These are phyloP conservation scores for Closterium sp. DNA, from an alignment of 139 green algal genomes.

Conservation along the genomic window DNA sequence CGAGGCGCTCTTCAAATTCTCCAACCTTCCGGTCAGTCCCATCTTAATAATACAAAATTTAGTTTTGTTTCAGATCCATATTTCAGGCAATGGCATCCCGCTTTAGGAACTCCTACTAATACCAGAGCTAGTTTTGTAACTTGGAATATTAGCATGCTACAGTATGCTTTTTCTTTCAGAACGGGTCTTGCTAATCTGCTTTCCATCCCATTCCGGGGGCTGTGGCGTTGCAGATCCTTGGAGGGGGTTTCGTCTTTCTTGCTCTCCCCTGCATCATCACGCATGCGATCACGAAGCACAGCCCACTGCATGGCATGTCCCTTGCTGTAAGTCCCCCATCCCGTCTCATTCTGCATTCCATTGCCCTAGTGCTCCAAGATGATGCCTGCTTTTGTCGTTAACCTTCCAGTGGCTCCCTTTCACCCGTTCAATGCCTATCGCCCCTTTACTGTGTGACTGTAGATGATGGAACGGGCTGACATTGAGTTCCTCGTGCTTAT, in stretches of 20 bases:
- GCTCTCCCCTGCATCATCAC: slow-evolving; percentile 38
- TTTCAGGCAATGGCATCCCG: background rate
- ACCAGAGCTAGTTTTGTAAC: background rate
- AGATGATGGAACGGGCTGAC: slow-evolving; percentile 50
- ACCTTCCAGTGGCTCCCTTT: background rate
- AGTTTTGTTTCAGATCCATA: background rate
- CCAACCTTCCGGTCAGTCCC: slow-evolving; percentile 23
- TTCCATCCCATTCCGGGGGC: background rate
- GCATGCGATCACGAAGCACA: slow-evolving; percentile 35
- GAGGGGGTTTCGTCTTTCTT: slow-evolving; percentile 45
- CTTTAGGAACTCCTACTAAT: background rate
- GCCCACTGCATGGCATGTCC: slow-evolving; percentile 46
- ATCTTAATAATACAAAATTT: background rate
- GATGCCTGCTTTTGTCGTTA: background rate
- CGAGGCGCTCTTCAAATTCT: slow-evolving; percentile 47
- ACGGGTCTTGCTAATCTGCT: background rate
- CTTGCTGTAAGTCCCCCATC: slow-evolving; percentile 16
- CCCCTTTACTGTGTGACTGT: background rate
- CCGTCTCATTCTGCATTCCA: background rate
- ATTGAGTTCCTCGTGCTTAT: slow-evolving; percentile 46
- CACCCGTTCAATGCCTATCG: background rate
- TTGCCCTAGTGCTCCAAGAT: background rate
- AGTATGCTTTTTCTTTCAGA: background rate
- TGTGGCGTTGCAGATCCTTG: slow-evolving; percentile 25
- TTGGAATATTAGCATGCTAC: background rate